Evolutionary conservation across 257 asterid species (phyloP).

Genomic region (Sherardia arvensis): DNA sequence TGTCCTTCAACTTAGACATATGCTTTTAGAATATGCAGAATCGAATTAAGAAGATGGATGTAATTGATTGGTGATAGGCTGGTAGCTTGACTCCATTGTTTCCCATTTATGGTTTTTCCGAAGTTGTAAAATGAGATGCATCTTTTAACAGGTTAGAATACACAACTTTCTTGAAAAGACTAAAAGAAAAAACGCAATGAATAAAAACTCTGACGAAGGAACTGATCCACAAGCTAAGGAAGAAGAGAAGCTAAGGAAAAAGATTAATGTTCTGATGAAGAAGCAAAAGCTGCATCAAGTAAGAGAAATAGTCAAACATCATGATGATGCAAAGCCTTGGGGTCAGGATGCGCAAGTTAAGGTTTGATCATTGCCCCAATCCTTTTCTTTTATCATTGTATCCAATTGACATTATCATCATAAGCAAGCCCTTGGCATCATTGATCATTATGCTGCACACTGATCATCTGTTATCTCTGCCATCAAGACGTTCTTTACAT

Average conservation of each 20-base stretch:
- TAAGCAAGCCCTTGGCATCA: neutral
- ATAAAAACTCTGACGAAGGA: conserved; percentile 44
- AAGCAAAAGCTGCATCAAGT: conserved; percentile 60
- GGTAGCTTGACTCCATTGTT: neutral
- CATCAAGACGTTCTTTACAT: neutral
- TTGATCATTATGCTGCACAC: neutral
- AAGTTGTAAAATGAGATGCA: conserved; percentile 9
- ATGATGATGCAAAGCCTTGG: conserved; percentile 68
- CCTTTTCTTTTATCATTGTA: neutral
- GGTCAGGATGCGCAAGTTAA: conserved; percentile 83
- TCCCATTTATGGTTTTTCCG: neutral
- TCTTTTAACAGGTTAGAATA: conserved; percentile 62
- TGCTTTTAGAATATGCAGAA: neutral
- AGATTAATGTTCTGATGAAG: conserved; percentile 64
- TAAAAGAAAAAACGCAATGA: conserved; percentile 67
- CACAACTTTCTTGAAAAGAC: conserved; percentile 61
- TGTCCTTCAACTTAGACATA: neutral
- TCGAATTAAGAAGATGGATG: neutral
- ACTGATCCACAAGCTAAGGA: conserved; percentile 36
- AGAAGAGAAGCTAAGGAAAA: conserved; percentile 53
- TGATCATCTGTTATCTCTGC: conserved; percentile 1
- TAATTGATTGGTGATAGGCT: neutral
- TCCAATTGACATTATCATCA: neutral
- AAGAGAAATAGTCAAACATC: conserved; percentile 53
- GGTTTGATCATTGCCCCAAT: conserved; percentile 27